Evolutionary conservation across 495 filamentous ascomycete genomes (phyloP).

Genomic region (Lichina pygmaea): DNA sequence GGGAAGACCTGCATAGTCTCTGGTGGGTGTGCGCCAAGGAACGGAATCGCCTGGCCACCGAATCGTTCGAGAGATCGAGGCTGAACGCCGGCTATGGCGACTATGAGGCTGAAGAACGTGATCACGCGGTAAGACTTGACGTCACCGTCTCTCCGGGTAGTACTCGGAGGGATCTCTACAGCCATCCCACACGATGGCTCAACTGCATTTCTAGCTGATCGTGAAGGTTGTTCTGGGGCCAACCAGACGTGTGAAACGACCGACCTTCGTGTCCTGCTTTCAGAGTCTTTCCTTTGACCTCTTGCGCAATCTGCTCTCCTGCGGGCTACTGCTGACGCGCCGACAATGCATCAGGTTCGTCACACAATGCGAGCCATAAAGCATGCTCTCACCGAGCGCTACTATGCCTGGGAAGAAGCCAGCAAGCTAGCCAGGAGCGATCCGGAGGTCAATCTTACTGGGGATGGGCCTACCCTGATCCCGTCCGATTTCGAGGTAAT

Average conservation of each 20-base stretch:
- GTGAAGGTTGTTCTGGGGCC: no score
- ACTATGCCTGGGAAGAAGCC: conserved; percentile 76
- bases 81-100: conserved; percentile 41
- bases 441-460: conserved; percentile 2
- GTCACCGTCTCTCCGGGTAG: no score
- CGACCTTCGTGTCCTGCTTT: no score
- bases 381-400: conserved; percentile 63
- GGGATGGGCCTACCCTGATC: conserved; percentile 1
- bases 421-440: conserved; percentile 35
- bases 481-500: conserved; percentile 2
- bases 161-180: no score
- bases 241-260: no score
- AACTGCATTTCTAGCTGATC: no score
- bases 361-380: conserved; percentile 55
- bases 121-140: conserved; percentile 23
- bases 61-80: conserved; percentile 32
- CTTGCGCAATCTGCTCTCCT: not conserved
- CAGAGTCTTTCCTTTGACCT: no score
- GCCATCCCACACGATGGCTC: no score
- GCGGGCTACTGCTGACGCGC: no score
- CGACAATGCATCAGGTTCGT: conserved; percentile 19
- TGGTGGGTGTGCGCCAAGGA: conserved; percentile 96
- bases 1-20: conserved; percentile 74
- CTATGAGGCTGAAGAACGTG: conserved; percentile 28
- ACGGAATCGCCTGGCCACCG: conserved; percentile 69